These are phyloP conservation scores for Magnaporthiopsis rhizophila DNA, from an alignment of 2,329 filamentous ascomycete species.

Conservation along the genomic window DNA sequence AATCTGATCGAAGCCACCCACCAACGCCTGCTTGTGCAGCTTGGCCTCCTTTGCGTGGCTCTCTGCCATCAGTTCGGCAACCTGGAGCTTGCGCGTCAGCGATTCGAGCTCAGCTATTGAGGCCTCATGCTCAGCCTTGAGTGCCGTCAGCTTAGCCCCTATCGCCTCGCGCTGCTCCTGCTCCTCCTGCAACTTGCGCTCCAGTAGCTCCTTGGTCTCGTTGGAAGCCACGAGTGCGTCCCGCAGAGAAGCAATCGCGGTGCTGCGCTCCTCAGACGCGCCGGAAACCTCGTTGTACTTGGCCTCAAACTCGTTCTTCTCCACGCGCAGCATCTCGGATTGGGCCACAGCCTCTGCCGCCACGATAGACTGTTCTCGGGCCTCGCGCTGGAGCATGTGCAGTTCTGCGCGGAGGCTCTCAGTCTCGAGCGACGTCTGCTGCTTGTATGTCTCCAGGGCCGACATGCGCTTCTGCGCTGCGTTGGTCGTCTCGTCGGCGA, in stretches of 20 bases:
- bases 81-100: conserved; percentile 64
- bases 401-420: conserved; percentile 81
- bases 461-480: conserved; percentile 75
- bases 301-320: conserved; percentile 68
- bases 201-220: conserved; percentile 67
- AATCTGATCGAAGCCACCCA: conserved; percentile 74
- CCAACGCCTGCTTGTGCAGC: conserved; percentile 73
- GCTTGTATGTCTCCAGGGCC: conserved; percentile 76
- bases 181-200: conserved; percentile 79
- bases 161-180: conserved; percentile 64
- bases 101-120: conserved; percentile 69
- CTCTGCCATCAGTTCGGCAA: conserved; percentile 82
- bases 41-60: conserved; percentile 81
- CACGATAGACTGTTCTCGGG: conserved; percentile 72
- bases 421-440: conserved; percentile 75
- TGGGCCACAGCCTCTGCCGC: conserved; percentile 69
- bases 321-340: conserved; percentile 69
- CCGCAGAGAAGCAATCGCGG: conserved; percentile 66
- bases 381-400: conserved; percentile 68
- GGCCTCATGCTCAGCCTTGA: conserved; percentile 78
- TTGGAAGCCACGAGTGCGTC: conserved; percentile 72
- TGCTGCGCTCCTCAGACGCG: conserved; percentile 60
- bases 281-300: conserved; percentile 60
- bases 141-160: conserved; percentile 66
- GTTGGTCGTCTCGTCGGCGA: conserved; percentile 81